Evolutionary conservation across 2,329 filamentous ascomycete species (phyloP), one percentile per base, ranked within the genome.

Genomic region (Pseudogymnoascus sp.): DNA sequence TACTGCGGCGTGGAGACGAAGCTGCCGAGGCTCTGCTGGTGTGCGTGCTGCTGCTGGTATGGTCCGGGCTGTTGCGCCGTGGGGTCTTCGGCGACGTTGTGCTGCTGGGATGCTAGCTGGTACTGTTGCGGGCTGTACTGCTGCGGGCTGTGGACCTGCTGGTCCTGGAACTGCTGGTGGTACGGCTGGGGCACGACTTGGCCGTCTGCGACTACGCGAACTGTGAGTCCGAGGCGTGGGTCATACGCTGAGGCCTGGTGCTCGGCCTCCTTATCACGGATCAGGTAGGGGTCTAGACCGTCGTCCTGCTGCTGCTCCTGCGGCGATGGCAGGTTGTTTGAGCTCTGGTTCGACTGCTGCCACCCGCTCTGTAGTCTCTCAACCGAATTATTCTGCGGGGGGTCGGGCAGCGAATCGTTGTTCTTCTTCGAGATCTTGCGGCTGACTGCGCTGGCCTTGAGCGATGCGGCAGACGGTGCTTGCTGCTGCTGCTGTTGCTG

Each of bases 391-490:
- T 71, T 70, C 68, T 78, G 75, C 42, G 71, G 64, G 62, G 79
- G 80, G 70, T 78, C 77, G 67, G 80, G 66, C 9, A 62, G 74
- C 70, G 68, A 74, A 66, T 80, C 78, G 78, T 81, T 82, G 72
- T 81, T 75, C 70, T 83, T 79, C 76, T 84, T 86, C 50, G 85
- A 87, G 33, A 80, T 78, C 68, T 82, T 78, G 67, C 83, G 83
- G 67, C 74, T 77, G 59, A 85, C 74, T 61, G 79, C 78, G 59
- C 74, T 68, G 65, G 76, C 77, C 70, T 80, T 82, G 70, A 19
- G 59, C 60, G 38, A 47, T 62, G 38, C 38, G n/a, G 38, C 38
- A 9, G 38, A n/a, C 17, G 70, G 68, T 9, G 67, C 44, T 38
- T 70, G 68, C n/a, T 65, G 23, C 23, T 26, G 42, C 11, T 63